phyloP scores from a whole-genome alignment of 345 rosid genomes.

The Jatropha curcas region DNA sequence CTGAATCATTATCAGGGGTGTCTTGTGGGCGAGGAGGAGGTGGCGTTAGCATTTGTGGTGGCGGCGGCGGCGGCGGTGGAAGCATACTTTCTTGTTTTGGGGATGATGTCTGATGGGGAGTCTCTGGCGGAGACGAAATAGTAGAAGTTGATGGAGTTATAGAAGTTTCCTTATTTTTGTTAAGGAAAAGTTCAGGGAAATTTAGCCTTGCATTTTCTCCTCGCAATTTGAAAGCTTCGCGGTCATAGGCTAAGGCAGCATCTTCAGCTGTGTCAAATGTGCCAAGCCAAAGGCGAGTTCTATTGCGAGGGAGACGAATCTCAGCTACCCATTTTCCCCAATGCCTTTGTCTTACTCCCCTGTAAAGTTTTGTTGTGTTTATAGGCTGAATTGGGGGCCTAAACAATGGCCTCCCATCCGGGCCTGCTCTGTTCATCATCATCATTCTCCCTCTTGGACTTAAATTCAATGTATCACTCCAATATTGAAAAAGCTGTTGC shows the following conservation, averaged over 20 bases:
- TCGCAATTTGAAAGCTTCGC: constrained; percentile 82
- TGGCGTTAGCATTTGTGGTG: background rate
- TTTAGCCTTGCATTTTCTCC: constrained; percentile 87
- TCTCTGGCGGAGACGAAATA: constrained; percentile 28
- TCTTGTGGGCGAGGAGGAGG: constrained; percentile 23
- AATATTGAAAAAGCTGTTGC: constrained; percentile 61
- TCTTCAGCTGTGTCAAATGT: constrained; percentile 93
- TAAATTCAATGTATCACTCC: constrained; percentile 60
- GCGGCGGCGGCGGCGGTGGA: background rate
- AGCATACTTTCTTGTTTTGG: constrained; percentile 26
- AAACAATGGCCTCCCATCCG: constrained; percentile 52
- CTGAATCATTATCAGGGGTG: constrained; percentile 40
- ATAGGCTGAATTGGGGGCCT: constrained; percentile 67
- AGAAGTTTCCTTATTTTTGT: constrained; percentile 44
- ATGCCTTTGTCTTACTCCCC: constrained; percentile 93
- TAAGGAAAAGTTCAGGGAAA: constrained; percentile 78
- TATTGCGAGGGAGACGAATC: constrained; percentile 88
- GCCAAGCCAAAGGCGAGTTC: constrained; percentile 94
- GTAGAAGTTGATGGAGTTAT: constrained; percentile 32
- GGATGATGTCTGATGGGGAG: constrained; percentile 23
- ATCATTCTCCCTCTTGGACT: constrained; percentile 79
- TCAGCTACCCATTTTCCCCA: constrained; percentile 99
- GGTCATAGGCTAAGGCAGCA: constrained; percentile 90
- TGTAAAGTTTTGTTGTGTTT: constrained; percentile 73
- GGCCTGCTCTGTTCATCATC: constrained; percentile 73